Conservation (phyloP, 345 rosid genomes). For the Psidium friedrichsthalianum region DNA sequence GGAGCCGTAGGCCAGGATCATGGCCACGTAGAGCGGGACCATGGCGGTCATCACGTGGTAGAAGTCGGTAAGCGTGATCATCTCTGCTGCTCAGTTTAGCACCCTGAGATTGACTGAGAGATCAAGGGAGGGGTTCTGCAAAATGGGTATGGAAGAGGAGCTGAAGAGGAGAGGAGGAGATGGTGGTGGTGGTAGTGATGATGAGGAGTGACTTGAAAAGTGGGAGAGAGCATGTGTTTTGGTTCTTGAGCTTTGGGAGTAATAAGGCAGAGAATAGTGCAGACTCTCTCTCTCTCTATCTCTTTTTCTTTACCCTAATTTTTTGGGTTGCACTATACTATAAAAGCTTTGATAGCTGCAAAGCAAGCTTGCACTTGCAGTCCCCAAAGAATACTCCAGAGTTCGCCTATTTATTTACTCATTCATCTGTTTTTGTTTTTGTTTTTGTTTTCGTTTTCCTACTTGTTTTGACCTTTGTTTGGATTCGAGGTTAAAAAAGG, state of each 20-base stretch:
- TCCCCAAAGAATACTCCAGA: slow-evolving; percentile 24
- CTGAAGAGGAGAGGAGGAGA: background rate
- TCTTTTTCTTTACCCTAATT: background rate
- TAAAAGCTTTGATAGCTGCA: slow-evolving; percentile 37
- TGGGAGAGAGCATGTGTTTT: slow-evolving; percentile 27
- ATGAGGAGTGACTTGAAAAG: slow-evolving; percentile 7
- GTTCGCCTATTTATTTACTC: background rate
- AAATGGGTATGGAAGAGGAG: background rate
- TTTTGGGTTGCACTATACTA: slow-evolving; percentile 8
- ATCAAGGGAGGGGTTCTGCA: background rate
- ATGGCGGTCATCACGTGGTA: slow-evolving; percentile 98
- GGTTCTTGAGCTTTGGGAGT: slow-evolving; percentile 17
- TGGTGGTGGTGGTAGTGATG: slow-evolving; percentile 3
- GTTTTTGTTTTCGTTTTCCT: background rate
- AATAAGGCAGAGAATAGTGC: slow-evolving; percentile 16
- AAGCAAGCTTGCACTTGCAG: slow-evolving; percentile 47
- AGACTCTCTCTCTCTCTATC: background rate
- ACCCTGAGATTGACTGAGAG: background rate
- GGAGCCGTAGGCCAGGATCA: slow-evolving; percentile 90
- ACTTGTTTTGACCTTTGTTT: background rate
- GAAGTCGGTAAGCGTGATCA: slow-evolving; percentile 67
- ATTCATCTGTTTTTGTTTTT: background rate
- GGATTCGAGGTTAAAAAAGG: background rate
- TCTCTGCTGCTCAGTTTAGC: slow-evolving; percentile 6
- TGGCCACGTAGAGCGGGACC: slow-evolving; percentile 98